Conservation (phyloP, 176 grass and related monocot genomes). For the Musa itinerans region DNA sequence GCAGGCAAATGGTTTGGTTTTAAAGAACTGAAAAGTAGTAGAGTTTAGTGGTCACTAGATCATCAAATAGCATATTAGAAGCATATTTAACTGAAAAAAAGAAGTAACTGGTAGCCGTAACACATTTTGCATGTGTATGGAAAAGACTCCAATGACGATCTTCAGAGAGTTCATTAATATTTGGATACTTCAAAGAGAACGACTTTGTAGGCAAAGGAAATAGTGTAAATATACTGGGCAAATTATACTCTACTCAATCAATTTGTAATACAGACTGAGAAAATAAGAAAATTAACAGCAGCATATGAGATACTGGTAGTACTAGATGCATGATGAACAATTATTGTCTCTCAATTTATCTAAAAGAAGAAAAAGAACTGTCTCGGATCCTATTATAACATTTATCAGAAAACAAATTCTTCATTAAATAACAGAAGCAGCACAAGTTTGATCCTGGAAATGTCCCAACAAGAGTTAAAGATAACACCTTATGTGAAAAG, state of each 20-base stretch:
- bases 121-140: background rate
- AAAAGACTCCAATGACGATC: background rate
- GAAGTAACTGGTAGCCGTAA: background rate
- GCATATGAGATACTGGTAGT: background rate
- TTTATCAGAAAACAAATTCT: too few species aligned
- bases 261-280: background rate
- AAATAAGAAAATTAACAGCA: background rate
- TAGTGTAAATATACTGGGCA: background rate
- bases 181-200: background rate
- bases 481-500: background rate
- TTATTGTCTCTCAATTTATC: background rate
- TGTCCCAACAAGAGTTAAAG: background rate
- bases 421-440: background rate
- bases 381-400: too few species aligned
- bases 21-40: constrained; percentile 52
- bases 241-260: background rate
- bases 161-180: background rate
- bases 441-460: background rate
- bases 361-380: background rate
- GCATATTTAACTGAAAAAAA: background rate
- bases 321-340: background rate
- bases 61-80: background rate
- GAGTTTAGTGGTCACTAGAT: constrained; percentile 7
- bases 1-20: constrained; percentile 44
- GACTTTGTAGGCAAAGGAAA: background rate